phyloP scores from a whole-genome alignment of 1,139 yeast genomes.

The Kodamaea plutei region DNA sequence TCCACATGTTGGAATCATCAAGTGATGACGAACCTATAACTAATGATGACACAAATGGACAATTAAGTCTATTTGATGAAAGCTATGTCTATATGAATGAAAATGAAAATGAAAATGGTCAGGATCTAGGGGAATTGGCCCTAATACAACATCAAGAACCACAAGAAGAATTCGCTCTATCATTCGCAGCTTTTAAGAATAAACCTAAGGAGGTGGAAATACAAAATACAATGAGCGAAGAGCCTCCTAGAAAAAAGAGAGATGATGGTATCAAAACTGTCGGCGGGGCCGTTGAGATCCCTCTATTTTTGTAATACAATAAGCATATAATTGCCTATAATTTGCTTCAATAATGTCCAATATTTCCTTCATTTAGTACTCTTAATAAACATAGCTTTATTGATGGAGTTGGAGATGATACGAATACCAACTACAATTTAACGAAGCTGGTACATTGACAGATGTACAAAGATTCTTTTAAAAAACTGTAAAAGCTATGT shows the following conservation, averaged over 20 bases:
- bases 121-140: constrained; percentile 11
- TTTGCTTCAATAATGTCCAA: neutral
- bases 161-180: constrained; percentile 11
- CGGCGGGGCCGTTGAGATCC: constrained; percentile 41
- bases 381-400: too few species aligned
- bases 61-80: constrained; percentile 22
- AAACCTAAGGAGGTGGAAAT: constrained; percentile 8
- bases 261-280: constrained; percentile 20
- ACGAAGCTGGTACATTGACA: too few species aligned
- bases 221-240: constrained; percentile 10
- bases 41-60: constrained; percentile 3
- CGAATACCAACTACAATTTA: too few species aligned
- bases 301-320: constrained; percentile 28
- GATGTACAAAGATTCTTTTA: too few species aligned
- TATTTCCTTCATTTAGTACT: too few species aligned
- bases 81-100: constrained; percentile 21
- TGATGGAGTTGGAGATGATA: too few species aligned
- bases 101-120: constrained; percentile 7
- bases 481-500: too few species aligned
- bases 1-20: constrained; percentile 50
- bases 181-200: constrained; percentile 18
- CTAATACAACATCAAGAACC: constrained; percentile 12
- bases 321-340: neutral
- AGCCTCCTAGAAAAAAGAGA: constrained; percentile 9
- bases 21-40: constrained; percentile 7